These are phyloP conservation scores for Pseudocercospora macadamiae DNA, from an alignment of 2,329 filamentous ascomycete genomes.

Conservation along the genomic window DNA sequence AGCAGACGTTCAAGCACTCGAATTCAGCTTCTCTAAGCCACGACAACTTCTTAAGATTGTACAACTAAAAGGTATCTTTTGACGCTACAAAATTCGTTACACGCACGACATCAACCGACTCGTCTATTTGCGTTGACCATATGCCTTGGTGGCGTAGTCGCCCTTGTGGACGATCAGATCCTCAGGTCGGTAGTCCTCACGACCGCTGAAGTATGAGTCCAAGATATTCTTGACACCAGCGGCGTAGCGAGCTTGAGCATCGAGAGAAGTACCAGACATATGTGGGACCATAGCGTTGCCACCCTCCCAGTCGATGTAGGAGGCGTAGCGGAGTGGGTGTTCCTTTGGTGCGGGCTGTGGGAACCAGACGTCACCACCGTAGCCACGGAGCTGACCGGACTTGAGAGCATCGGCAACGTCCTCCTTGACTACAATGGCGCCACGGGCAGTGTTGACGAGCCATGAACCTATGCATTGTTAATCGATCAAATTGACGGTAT, in stretches of 20 bases:
- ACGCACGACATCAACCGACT: conserved; percentile 10
- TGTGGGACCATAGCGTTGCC: conserved; percentile 99
- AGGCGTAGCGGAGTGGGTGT: conserved; percentile 85
- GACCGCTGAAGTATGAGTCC: conserved; percentile 85
- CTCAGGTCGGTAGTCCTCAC: conserved; percentile 83
- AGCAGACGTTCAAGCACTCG: not conserved
- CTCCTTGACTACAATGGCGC: conserved; percentile 99
- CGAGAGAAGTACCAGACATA: conserved; percentile 98
- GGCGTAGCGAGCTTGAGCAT: conserved; percentile 78
- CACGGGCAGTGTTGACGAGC: conserved; percentile 98
- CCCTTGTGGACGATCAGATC: conserved; percentile 89
- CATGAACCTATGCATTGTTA: conserved; percentile 68
- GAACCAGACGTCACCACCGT: conserved; percentile 93
- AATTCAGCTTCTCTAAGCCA: not conserved
- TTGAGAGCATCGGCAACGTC: conserved; percentile 94
- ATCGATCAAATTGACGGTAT: not conserved
- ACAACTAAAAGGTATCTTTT: conserved; percentile 18
- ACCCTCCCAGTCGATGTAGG: conserved; percentile 88
- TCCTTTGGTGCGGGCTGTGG: conserved; percentile 93
- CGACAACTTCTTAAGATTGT: not conserved
- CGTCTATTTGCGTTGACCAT: conserved; percentile 64
- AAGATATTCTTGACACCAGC: conserved; percentile 78
- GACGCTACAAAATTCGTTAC: conserved; percentile 17
- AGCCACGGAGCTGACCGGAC: conserved; percentile 85
- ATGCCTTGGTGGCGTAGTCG: conserved; percentile 93